Base-by-base conservation (phyloP, 352 stramenopile genomes). In the Pythium scleroteichum region DNA sequence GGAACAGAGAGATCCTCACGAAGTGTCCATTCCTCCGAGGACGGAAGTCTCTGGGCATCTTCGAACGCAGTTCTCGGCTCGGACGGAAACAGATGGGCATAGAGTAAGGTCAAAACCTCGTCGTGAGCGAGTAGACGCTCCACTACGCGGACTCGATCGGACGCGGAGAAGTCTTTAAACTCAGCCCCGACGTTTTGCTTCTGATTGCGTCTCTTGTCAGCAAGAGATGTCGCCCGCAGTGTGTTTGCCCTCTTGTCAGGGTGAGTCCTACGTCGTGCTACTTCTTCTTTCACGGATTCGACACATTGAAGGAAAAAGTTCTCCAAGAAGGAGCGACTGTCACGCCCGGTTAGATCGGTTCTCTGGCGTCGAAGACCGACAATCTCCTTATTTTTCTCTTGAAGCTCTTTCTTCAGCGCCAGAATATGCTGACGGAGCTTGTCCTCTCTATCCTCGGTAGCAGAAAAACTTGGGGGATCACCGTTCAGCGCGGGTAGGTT, bases 291-390 rank as follows among this genome's bases (percentile, higher is more conserved):
- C 29, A 95, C 80, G 0, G 83, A 81, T 10, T 94, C 77, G n/a
- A 96, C 65, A 61, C 85, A 94, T 54, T 88, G 72, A 45, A 92
- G 62, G 46, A 95, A 95, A 35, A 95, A 88, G 19, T 73, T 74
- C 53, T 94, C 81, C 20, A 95, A 63, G 16, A 77, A 72, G 5
- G 79, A 81, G 5, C 73, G 70, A 12, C 71, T 71, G 9, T 64
- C 66, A 17, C 69, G 55, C 6, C 72, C 76, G 20, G 71, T 68
- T 13, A 59, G 62, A 9, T 44, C 52, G 4, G 79, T 20, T 6
- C 71, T 62, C 20, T 87, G 82, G 20, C 82, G 69, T 22, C 62
- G 64, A 55, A 80, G 33, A 60, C 41, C 16, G 64, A 39, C 50
- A 3, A 90, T 57, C 40, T 90, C 84, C 27, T 78, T 74, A 12